Evolutionary conservation across 2,329 filamentous ascomycete species (phyloP), one percentile per base, ranked within the genome.

Genomic region (Talaromyces sp.): DNA sequence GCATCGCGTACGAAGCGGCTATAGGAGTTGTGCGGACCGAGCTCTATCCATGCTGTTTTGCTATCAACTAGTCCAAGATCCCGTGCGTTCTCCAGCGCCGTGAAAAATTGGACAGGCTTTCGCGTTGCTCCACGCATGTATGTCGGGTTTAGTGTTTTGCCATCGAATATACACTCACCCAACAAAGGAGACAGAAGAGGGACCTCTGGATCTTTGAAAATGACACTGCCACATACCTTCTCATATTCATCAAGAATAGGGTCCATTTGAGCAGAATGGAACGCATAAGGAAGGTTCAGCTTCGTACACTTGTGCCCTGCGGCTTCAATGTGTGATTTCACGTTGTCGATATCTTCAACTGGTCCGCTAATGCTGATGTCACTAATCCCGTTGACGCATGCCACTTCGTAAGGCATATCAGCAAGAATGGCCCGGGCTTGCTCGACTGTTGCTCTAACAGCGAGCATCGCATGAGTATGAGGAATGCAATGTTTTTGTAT

Each of bases 371-470:
- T 77, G 1, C 94, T 90, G 6, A 86, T 91, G 67, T 91, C 88
- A 41, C 84, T 79, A 0, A 86, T 85, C 0, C 87, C 85, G 62
- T 95, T 95, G 68, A 91, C 81, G 75, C 90, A 94, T 14, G 90
- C 87, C 55, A 85, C 73, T 62, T 83, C 80, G 30, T 14, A 82
- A 82, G 29, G 10, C 10, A 2, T 32, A 14, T 14, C 30, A 32
- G 30, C 14, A 14, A 32, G 2, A 32, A 9, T 32, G 30, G 14
- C 10, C 30, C 30, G 14, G 6, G 3, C 14, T 9, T 14, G n/a
- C 33, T 36, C 33, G 17, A n/a, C n/a, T 16, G 33, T 16, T 7
- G n/a, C n/a, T 36, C 33, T 13, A 36, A 43, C n/a, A 11, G 41
- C 41, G 3, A 88, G 68, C 85, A 88, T 87, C 30, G 80, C 80